Evolutionary conservation across 2,329 filamentous ascomycete species (phyloP), one percentile per base, ranked within the genome.

Genomic region (Hymenoscyphus scutula): DNA sequence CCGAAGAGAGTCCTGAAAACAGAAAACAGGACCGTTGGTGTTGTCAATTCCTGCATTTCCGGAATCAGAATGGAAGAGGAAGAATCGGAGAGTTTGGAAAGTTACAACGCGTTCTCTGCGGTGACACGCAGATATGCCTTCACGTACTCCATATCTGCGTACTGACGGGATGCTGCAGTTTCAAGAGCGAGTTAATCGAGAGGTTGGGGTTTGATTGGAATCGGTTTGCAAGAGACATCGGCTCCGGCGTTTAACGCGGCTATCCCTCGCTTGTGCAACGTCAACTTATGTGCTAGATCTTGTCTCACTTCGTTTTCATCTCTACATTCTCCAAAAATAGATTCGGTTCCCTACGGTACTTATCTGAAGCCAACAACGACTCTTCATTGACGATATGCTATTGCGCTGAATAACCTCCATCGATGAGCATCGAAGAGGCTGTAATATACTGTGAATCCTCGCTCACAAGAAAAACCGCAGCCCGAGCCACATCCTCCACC

Each of bases 371-470:
- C 41, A 45, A 45, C 17, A 45, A 3, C 41, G 19, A 19, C n/a
- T 19, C 8, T 48, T 23, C 19, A 48, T 5, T 4, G 7, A 4
- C 5, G 4, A 15, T 17, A 37, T 23, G 4, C 23, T 23, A 48
- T 13, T 23, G 45, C 45, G n/a, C 53, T 17, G 53, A 56, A 29
- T 64, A 66, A 5, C 64, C 64, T 11, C 64, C 64, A 53, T 66
- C 64, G 34, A 66, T 29, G 6, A 57, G 53, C 59, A 64, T 37
- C 2, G 51, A 5, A 2, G 19, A 15, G 1, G 58, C 62, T 1
- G 64, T 66, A 27, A 64, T 45, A 57, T 59, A 66, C 10, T 60
- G 41, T 5, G 62, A 13, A 55, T 62, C 64, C 32, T 66, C 64
- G 11, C 59, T 51, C 5, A 58, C 64, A 23, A 66, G 19, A 29